Conservation (phyloP, 805 yeast genomes). For the Barnettozyma californica region DNA sequence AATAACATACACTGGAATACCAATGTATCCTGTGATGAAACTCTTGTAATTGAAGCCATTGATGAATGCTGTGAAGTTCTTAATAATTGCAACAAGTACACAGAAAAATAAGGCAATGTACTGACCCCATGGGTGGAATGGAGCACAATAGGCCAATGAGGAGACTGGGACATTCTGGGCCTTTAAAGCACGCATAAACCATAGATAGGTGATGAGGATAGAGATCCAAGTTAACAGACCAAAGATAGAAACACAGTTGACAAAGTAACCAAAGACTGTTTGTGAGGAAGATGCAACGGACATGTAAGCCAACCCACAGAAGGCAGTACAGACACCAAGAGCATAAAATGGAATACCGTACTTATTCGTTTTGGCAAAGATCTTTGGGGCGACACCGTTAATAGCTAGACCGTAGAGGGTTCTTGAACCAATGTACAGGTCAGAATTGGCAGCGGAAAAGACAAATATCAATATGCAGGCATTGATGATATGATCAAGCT, state of each 20-base stretch:
- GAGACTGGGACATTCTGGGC: constrained; percentile 61
- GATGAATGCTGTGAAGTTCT: constrained; percentile 70
- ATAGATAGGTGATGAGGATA: constrained; percentile 60
- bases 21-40: constrained; percentile 76
- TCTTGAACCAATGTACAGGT: constrained; percentile 72
- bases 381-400: constrained; percentile 67
- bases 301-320: constrained; percentile 69
- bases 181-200: constrained; percentile 57
- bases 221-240: constrained; percentile 74
- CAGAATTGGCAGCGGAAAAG: constrained; percentile 78
- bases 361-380: constrained; percentile 59
- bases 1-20: constrained; percentile 58
- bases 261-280: constrained; percentile 60
- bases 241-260: constrained; percentile 70
- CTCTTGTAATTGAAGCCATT: constrained; percentile 55
- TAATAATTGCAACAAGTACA: constrained; percentile 51
- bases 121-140: constrained; percentile 65
- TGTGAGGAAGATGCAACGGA: constrained; percentile 52
- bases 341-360: constrained; percentile 69
- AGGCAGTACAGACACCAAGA: constrained; percentile 40
- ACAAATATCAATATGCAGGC: constrained; percentile 74
- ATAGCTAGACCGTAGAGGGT: constrained; percentile 66
- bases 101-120: constrained; percentile 53
- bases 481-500: constrained; percentile 70
- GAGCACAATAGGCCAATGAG: constrained; percentile 56